phyloP scores from a whole-genome alignment of 2,329 filamentous ascomycete species.

The Apiospora rasikravindrae region DNA sequence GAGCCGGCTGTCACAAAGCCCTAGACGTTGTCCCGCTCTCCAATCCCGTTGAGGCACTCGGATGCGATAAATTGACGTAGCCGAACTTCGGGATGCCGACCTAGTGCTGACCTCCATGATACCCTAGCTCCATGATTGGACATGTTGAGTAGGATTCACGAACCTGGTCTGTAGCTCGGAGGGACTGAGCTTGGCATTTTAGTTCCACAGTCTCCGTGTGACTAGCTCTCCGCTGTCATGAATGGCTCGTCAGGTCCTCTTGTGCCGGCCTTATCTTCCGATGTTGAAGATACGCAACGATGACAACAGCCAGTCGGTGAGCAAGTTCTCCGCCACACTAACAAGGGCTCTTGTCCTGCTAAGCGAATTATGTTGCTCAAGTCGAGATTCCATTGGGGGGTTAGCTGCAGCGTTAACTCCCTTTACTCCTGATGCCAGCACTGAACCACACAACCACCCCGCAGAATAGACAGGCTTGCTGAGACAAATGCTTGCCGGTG shows the following conservation, averaged over 20 bases:
- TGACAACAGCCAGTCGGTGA: constrained; percentile 13
- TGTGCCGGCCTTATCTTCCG: neutral
- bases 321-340: constrained; percentile 4
- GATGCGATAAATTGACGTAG: neutral
- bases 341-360: neutral
- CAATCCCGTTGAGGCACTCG: neutral
- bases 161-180: neutral
- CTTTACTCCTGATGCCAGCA: neutral
- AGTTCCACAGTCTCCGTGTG: constrained; percentile 7
- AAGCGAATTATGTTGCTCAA: neutral
- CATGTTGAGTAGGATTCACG: neutral
- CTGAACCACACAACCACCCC: neutral
- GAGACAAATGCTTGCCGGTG: neutral
- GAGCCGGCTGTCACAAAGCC: neutral
- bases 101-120: neutral
- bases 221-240: neutral
- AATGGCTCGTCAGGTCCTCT: neutral
- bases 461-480: neutral
- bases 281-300: neutral
- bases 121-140: neutral
- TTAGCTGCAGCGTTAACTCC: neutral
- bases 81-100: constrained; percentile 17
- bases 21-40: neutral
- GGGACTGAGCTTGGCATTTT: neutral
- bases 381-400: neutral